Conservation (phyloP, 2,329 filamentous ascomycete genomes). For the Teratosphaeria zuluensis region DNA sequence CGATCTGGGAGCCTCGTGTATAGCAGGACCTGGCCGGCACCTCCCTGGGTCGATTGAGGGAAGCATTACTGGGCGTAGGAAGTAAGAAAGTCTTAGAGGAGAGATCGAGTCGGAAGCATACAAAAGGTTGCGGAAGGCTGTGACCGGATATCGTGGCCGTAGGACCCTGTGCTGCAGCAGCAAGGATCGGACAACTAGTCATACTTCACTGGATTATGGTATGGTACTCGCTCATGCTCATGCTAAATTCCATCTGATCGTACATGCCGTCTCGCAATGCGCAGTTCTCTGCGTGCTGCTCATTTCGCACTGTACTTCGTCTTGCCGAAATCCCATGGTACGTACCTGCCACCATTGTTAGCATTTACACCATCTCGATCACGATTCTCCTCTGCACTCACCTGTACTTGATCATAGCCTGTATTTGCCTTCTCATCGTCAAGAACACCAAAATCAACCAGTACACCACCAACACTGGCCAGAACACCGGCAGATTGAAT, state of each 20-base stretch:
- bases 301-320: conserved; percentile 26
- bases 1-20: too few relatives aligned
- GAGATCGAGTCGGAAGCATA: background rate
- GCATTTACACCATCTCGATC: conserved; percentile 1
- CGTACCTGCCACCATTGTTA: conserved; percentile 22
- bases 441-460: conserved; percentile 94
- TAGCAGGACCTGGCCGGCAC: too few relatives aligned
- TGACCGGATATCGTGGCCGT: background rate
- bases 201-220: background rate
- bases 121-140: background rate
- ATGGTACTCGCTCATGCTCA: background rate
- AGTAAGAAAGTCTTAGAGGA: background rate
- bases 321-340: conserved; percentile 32
- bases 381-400: conserved; percentile 45
- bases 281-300: background rate
- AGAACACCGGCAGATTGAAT: conserved; percentile 97
- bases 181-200: background rate
- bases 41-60: background rate
- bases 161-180: background rate
- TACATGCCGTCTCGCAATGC: background rate
- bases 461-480: conserved; percentile 96
- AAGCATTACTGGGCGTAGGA: background rate
- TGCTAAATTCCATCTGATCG: background rate
- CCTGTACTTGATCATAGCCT: conserved; percentile 99
- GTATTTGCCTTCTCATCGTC: conserved; percentile 98